phyloP scores from a whole-genome alignment of 164 flowering plant species.

The Sextonia rubra region DNA sequence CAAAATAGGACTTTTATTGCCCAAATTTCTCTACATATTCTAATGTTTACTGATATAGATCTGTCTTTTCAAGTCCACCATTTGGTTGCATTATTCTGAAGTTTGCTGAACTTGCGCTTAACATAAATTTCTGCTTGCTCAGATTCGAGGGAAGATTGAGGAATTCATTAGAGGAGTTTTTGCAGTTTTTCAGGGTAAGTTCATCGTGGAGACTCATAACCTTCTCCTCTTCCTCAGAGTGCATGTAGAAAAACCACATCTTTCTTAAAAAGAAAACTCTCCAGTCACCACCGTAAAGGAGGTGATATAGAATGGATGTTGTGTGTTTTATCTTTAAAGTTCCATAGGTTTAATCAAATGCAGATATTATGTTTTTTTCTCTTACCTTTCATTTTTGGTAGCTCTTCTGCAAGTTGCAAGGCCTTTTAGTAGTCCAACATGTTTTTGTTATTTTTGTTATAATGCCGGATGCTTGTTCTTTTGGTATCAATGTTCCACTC shows the following conservation, averaged over 20 bases:
- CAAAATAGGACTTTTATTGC: not conserved
- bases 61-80: not conserved
- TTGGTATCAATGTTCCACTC: not conserved
- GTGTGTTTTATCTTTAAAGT: not conserved
- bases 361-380: not conserved
- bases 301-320: not conserved
- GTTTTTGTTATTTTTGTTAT: not conserved
- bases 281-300: not conserved
- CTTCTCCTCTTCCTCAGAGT: not conserved
- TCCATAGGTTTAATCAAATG: not conserved
- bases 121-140: slow-evolving; percentile 8
- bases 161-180: slow-evolving; percentile 71
- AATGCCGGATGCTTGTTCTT: not conserved
- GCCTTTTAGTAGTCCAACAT: not conserved
- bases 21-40: not conserved
- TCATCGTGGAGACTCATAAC: not conserved
- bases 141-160: slow-evolving; percentile 73
- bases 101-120: slow-evolving; percentile 4
- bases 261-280: not conserved
- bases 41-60: not conserved
- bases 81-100: not conserved
- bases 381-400: not conserved
- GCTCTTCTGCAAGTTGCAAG: not conserved
- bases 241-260: not conserved
- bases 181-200: slow-evolving; percentile 70